Evolutionary conservation across 352 stramenopile genomes (phyloP).

Genomic region (Proteromonas lacertae): DNA sequence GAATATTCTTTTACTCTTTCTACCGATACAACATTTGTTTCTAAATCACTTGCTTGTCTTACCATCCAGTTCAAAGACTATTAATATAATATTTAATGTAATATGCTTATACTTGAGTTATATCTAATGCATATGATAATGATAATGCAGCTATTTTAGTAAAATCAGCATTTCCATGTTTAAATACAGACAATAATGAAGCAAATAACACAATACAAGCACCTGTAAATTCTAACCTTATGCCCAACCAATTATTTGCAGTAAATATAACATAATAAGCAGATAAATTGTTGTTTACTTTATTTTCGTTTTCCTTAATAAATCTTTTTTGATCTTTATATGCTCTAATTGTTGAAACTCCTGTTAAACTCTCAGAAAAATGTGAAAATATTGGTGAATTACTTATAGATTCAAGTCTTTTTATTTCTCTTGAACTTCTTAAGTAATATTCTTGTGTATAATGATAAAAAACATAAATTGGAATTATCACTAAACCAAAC

Average conservation of each 20-base stretch:
- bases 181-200: slow-evolving; percentile 43
- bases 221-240: slow-evolving; percentile 55
- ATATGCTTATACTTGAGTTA: too few relatives aligned
- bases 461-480: too few relatives aligned
- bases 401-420: slow-evolving; percentile 65
- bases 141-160: slow-evolving; percentile 47
- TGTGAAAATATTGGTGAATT: slow-evolving; percentile 5
- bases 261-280: slow-evolving; percentile 51
- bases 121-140: slow-evolving; percentile 54
- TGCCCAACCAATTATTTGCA: slow-evolving; percentile 68
- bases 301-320: neutral
- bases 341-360: neutral
- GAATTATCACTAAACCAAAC: too few relatives aligned
- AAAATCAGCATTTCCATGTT: slow-evolving; percentile 13
- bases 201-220: slow-evolving; percentile 50
- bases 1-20: slow-evolving; percentile 33
- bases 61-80: slow-evolving; percentile 69
- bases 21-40: slow-evolving; percentile 69
- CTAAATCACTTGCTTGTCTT: slow-evolving; percentile 52
- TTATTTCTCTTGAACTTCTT: slow-evolving; percentile 34
- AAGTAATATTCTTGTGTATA: too few relatives aligned
- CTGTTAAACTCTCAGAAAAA: slow-evolving; percentile 1
- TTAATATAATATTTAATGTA: too few relatives aligned
- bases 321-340: neutral
- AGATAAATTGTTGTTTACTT: neutral